These are phyloP conservation scores for Oryza officinalis DNA, from an alignment of 176 grass and related monocot genomes.

Conservation along the genomic window DNA sequence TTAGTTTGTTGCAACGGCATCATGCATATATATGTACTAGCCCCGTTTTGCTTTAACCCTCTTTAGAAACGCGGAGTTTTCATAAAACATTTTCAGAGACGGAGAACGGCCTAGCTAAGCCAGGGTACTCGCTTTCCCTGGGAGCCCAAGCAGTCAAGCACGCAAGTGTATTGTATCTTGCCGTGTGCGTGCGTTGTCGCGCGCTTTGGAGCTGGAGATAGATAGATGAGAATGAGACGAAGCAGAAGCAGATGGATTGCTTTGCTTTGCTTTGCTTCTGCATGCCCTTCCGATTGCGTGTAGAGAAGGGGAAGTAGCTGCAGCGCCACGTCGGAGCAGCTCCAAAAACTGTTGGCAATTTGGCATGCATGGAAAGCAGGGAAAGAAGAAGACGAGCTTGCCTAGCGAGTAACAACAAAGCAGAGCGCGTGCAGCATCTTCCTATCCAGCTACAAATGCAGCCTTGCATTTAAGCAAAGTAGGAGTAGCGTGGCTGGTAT, in stretches of 20 bases:
- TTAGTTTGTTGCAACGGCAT: too few relatives aligned
- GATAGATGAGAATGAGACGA: not conserved
- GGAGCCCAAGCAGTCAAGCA: too few relatives aligned
- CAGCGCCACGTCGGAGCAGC: not conserved
- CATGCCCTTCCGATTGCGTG: not conserved
- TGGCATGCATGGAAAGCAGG: not conserved
- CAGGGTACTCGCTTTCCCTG: too few relatives aligned
- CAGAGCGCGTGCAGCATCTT: too few relatives aligned
- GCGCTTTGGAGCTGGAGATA: not conserved
- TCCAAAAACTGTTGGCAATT: not conserved
- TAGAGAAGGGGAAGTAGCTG: not conserved
- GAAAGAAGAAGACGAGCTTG: not conserved
- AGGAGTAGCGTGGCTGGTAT: not conserved
- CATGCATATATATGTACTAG: too few relatives aligned
- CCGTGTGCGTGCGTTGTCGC: not conserved
- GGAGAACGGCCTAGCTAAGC: too few relatives aligned
- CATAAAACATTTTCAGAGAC: too few relatives aligned
- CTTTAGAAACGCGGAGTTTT: too few relatives aligned
- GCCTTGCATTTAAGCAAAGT: not conserved
- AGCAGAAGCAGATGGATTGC: too few relatives aligned
- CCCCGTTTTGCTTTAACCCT: too few relatives aligned
- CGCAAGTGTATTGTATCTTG: not conserved
- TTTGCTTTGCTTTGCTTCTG: not conserved
- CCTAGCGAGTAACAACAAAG: not conserved
- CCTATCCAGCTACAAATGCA: slow-evolving; percentile 6